These are phyloP conservation scores for Phytophthora tubulina DNA, from an alignment of 352 stramenopile genomes.

Conservation along the genomic window DNA sequence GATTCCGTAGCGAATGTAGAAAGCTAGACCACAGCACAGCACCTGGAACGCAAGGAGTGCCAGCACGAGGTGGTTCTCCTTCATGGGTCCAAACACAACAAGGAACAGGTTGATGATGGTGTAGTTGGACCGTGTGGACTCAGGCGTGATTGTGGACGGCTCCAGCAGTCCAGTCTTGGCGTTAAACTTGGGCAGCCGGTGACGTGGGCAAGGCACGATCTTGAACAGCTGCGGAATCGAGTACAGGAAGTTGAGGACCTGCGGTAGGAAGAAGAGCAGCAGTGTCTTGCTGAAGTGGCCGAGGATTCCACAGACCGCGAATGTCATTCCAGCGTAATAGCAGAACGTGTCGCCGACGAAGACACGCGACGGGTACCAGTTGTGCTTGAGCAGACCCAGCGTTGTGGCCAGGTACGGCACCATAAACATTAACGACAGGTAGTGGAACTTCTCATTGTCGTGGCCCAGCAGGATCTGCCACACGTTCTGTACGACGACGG, in stretches of 20 bases:
- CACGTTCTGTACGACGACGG: conserved; percentile 96
- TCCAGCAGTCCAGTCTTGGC: conserved; percentile 92
- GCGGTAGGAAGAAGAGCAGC: conserved; percentile 98
- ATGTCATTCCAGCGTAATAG: conserved; percentile 99
- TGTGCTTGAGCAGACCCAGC: conserved; percentile 95
- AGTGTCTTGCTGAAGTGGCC: conserved; percentile 99
- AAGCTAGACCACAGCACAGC: conserved; percentile 74
- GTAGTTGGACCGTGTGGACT: conserved; percentile 85
- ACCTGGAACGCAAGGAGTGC: conserved; percentile 81
- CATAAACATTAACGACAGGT: conserved; percentile 98
- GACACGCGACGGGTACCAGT: conserved; percentile 97
- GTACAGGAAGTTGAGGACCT: conserved; percentile 99
- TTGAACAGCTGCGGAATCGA: conserved; percentile 98
- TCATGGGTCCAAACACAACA: conserved; percentile 86
- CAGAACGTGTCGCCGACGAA: conserved; percentile 99
- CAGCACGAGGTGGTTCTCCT: conserved; percentile 76
- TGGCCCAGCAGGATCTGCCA: conserved; percentile 92
- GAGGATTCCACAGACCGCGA: conserved; percentile 96
- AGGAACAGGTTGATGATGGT: conserved; percentile 92
- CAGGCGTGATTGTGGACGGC: conserved; percentile 92
- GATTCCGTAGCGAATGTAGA: conserved; percentile 87
- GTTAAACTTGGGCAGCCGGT: conserved; percentile 97
- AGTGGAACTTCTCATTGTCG: conserved; percentile 91
- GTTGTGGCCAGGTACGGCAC: conserved; percentile 95
- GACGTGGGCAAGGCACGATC: conserved; percentile 97